Conservation (phyloP, 345 rosid genomes). For the Capsella bursapastoris region DNA sequence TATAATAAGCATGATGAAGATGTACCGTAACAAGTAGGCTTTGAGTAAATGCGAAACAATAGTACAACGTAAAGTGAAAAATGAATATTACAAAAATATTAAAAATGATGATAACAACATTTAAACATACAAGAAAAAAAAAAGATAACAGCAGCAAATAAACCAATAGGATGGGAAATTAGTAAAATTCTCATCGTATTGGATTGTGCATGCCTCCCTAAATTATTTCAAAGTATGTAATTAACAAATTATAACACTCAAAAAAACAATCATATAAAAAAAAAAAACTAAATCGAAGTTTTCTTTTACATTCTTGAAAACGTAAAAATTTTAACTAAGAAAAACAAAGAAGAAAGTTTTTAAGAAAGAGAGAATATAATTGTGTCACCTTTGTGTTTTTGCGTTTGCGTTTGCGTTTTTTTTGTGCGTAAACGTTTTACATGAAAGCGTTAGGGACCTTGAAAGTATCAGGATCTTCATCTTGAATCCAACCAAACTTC, state of each 20-base stretch:
- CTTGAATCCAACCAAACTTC: conserved; percentile 90
- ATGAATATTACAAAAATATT: conserved; percentile 29
- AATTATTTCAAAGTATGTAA: conserved; percentile 24
- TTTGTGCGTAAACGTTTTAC: conserved; percentile 30
- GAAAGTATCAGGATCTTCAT: conserved; percentile 77
- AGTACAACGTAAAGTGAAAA: conserved; percentile 4
- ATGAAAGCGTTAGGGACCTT: conserved; percentile 53
- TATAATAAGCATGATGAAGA: conserved; percentile 1
- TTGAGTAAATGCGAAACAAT: conserved; percentile 30
- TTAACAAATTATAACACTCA: conserved; percentile 32
- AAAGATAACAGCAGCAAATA: conserved; percentile 22
- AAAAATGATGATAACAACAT: conserved; percentile 17
- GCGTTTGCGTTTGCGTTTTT: conserved; percentile 36
- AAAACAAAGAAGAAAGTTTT: not conserved
- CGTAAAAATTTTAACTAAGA: not conserved
- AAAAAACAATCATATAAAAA: conserved; percentile 15
- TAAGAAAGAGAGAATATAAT: conserved; percentile 19
- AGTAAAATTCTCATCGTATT: conserved; percentile 17
- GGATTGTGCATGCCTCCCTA: conserved; percentile 32
- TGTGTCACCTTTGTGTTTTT: conserved; percentile 40
- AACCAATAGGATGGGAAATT: conserved; percentile 32
- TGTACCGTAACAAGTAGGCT: not conserved
- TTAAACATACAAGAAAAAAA: not conserved
- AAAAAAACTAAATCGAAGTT: conserved; percentile 21
- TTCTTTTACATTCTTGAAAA: conserved; percentile 33